Percentiles rank a stretch among this genome's conserved stretches.
Conservation (phyloP, 140 eudicot species). For the Anethum foeniculum region DNA sequence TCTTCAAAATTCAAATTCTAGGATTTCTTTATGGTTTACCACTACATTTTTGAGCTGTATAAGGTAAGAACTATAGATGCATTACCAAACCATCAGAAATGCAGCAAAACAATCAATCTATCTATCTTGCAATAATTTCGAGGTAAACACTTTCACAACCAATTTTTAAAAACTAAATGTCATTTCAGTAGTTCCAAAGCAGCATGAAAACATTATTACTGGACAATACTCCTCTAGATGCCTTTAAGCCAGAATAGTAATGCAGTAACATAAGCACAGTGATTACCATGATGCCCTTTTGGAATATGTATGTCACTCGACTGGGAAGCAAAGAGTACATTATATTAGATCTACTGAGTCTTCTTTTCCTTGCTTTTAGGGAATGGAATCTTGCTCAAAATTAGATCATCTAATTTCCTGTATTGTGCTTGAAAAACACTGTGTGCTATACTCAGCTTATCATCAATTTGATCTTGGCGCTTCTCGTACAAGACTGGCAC, state of each 20-base stretch:
- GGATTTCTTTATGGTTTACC: not conserved
- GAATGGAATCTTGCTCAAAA: slow-evolving; percentile 48
- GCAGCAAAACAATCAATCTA: not conserved
- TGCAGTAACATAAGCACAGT: not conserved
- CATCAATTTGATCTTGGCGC: slow-evolving; percentile 67
- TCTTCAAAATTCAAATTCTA: not conserved
- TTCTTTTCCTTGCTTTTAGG: slow-evolving; percentile 56
- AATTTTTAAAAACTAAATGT: not conserved
- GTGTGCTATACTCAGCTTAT: slow-evolving; percentile 37
- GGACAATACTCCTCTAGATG: slow-evolving; percentile 4
- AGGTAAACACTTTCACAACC: slow-evolving; percentile 2
- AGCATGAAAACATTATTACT: not conserved
- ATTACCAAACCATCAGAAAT: not conserved
- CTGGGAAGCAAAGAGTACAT: not conserved
- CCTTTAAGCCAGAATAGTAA: slow-evolving; percentile 5
- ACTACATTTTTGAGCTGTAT: not conserved
- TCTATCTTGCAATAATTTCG: not conserved
- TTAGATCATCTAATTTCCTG: slow-evolving; percentile 32
- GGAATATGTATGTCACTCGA: not conserved
- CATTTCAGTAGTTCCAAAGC: not conserved
- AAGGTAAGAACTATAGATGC: not conserved
- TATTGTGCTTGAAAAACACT: slow-evolving; percentile 28
- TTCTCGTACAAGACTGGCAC: slow-evolving; percentile 70
- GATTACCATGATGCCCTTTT: not conserved
- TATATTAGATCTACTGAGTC: slow-evolving; percentile 41